Percentiles rank a stretch among this genome's conserved stretches.
These are phyloP conservation scores for Salvia miltiorrhiza DNA, from an alignment of 257 asterid genomes.

Conservation along the genomic window DNA sequence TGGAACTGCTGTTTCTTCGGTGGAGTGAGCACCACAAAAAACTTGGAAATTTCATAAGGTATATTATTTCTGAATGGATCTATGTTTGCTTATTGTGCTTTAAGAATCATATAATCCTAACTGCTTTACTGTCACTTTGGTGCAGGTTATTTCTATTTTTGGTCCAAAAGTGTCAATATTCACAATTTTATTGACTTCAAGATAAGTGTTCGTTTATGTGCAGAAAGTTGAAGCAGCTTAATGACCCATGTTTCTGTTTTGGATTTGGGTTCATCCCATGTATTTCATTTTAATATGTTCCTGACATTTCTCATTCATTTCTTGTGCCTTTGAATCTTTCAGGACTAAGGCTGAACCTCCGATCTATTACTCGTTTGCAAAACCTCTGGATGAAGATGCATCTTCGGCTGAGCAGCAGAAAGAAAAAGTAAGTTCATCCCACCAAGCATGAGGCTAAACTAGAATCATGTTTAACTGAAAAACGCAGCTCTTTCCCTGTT, in stretches of 20 bases:
- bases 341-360: conserved; percentile 98
- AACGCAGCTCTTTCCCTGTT: background rate
- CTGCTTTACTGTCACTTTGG: conserved; percentile 11
- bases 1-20: conserved; percentile 92
- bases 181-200: conserved; percentile 98
- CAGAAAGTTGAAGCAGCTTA: conserved; percentile 68
- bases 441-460: background rate
- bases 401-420: conserved; percentile 53
- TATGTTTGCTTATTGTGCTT: conserved; percentile 1
- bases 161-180: conserved; percentile 97
- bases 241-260: conserved; percentile 35
- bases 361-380: conserved; percentile 65
- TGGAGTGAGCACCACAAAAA: conserved; percentile 97
- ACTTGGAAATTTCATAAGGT: conserved; percentile 99
- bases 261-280: conserved; percentile 31
- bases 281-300: conserved; percentile 21
- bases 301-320: conserved; percentile 32
- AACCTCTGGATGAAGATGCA: conserved; percentile 64
- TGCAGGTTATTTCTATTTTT: conserved; percentile 98
- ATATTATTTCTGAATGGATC: conserved; percentile 10
- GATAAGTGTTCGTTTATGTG: conserved; percentile 91
- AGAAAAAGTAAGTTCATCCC: conserved; percentile 53
- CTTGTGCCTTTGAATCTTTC: conserved; percentile 34
- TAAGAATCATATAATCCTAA: background rate
- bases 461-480: background rate